Conservation (phyloP, 768 basidiomycete species). For the Trametes cinnabarina region DNA sequence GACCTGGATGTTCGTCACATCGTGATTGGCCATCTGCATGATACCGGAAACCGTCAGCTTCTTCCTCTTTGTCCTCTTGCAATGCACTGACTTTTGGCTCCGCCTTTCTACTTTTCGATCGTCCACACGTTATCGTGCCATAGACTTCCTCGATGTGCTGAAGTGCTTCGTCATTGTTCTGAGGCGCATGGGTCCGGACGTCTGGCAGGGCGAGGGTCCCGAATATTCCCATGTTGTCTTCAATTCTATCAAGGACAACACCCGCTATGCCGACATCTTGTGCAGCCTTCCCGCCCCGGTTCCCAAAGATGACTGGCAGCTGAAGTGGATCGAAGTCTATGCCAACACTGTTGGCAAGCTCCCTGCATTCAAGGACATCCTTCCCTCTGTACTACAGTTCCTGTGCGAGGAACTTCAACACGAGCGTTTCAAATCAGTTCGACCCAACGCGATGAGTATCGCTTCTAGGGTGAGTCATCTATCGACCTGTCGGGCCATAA, state of each 20-base stretch:
- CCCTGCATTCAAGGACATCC: conserved; percentile 42
- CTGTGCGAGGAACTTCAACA: conserved; percentile 83
- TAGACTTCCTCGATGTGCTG: conserved; percentile 62
- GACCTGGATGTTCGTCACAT: conserved; percentile 48
- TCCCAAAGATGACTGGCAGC: conserved; percentile 33
- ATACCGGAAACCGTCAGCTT: conserved; percentile 56
- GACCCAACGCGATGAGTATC: conserved; percentile 58
- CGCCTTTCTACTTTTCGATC: not conserved
- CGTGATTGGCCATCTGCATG: conserved; percentile 61
- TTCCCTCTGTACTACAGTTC: conserved; percentile 70
- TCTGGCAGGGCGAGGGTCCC: conserved; percentile 72
- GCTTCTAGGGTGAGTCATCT: conserved; percentile 57
- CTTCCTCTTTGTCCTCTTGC: not conserved
- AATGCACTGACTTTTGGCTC: not conserved
- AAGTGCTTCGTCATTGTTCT: conserved; percentile 59
- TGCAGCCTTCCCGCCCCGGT: conserved; percentile 26
- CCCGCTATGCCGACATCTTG: conserved; percentile 48
- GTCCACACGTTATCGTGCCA: conserved; percentile 1
- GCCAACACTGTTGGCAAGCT: conserved; percentile 21
- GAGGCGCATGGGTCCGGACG: conserved; percentile 47
- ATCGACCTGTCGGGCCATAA: not conserved
- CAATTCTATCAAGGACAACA: conserved; percentile 81
- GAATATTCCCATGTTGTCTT: conserved; percentile 79
- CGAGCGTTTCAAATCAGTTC: conserved; percentile 57
- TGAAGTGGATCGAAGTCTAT: conserved; percentile 26